Conservation (phyloP, 2,329 filamentous ascomycete genomes). For the Bertia moriformis region DNA sequence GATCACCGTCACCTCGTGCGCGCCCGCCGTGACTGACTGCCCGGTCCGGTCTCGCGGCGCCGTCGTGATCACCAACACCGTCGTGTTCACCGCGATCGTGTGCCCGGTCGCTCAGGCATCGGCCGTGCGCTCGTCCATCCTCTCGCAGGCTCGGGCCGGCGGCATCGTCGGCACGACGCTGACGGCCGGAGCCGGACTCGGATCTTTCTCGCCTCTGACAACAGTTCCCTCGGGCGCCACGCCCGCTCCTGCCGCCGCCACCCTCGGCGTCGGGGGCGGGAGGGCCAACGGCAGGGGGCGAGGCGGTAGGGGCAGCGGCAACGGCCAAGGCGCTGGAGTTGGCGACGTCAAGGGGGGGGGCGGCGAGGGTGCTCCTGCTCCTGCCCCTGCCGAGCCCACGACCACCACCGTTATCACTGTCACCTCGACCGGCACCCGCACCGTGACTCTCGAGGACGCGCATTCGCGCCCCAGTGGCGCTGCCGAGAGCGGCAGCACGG, state of each 20-base stretch:
- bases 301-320: no score
- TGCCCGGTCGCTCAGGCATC: slow-evolving; percentile 2
- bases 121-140: neutral
- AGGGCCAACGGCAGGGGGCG: neutral
- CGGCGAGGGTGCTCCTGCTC: no score
- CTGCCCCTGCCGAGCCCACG: no score
- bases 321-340: no score
- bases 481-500: neutral
- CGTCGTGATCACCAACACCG: slow-evolving; percentile 19
- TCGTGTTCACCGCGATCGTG: slow-evolving; percentile 7
- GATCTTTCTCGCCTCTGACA: no score
- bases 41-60: slow-evolving; percentile 18
- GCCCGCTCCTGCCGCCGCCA: neutral
- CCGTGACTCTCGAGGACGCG: neutral
- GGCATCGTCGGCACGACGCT: neutral
- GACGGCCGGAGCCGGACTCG: no score
- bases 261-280: no score
- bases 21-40: slow-evolving; percentile 42
- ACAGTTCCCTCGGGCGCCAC: no score
- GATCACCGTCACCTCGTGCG: slow-evolving; percentile 42
- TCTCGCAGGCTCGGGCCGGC: neutral
- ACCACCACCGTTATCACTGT: neutral
- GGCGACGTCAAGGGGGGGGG: no score
- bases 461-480: neutral
- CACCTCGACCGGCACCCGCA: neutral